Evolutionary conservation across 306 rosid species (phyloP).

Genomic region (Cotoneaster glaucophyllus): DNA sequence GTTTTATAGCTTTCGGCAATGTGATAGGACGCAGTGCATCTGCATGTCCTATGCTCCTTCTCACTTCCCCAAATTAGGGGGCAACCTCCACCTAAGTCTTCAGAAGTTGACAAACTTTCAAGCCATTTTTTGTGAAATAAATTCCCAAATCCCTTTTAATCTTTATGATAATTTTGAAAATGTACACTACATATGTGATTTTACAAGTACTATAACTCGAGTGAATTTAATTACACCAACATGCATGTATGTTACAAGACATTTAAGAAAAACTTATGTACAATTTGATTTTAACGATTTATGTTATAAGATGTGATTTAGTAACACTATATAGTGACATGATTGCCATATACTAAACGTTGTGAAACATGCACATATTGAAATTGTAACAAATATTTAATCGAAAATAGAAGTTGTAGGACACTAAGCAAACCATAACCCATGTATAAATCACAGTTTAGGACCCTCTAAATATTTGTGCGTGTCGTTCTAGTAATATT

Average conservation of each 20-base stretch:
- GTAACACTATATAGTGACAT: too few species aligned
- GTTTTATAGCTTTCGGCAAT: constrained; percentile 26
- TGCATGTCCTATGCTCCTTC: background rate
- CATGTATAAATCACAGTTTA: too few species aligned
- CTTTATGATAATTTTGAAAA: background rate
- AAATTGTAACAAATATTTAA: too few species aligned
- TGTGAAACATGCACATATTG: background rate
- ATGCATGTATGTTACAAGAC: background rate
- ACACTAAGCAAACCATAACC: background rate
- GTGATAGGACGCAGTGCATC: constrained; percentile 10
- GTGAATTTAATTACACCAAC: background rate
- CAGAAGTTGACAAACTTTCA: background rate
- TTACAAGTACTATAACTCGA: background rate
- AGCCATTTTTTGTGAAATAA: background rate
- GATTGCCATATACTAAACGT: background rate
- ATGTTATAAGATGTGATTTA: background rate
- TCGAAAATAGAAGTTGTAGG: too few species aligned
- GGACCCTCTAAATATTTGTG: background rate
- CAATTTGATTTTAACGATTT: background rate
- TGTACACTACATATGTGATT: background rate
- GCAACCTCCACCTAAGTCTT: background rate
- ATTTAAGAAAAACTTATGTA: too few species aligned
- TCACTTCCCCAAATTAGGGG: background rate
- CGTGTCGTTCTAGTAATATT: background rate
- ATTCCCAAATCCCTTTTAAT: background rate